A percentile compares a stretch with the other conserved stretches of the same genome.
Evolutionary conservation across 2,329 filamentous ascomycete species (phyloP).

Genomic region (Juglanconis oblonga): DNA sequence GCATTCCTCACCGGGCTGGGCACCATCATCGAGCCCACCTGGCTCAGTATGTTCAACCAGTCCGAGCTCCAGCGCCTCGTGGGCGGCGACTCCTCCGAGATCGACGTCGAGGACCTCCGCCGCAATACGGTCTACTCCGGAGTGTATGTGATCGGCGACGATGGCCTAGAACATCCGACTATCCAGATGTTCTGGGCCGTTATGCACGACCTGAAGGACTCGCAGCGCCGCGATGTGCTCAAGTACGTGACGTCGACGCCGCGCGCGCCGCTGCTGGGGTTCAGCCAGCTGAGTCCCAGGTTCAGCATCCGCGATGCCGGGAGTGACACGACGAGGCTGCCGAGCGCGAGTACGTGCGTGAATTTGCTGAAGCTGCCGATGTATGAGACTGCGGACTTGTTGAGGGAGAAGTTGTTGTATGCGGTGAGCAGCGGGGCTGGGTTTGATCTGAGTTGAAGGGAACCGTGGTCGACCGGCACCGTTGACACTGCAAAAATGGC

Average conservation of each 20-base stretch:
- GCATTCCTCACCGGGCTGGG: constrained; percentile 86
- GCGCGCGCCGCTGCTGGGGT: constrained; percentile 83
- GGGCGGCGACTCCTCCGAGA: constrained; percentile 79
- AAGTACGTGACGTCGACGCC: constrained; percentile 97
- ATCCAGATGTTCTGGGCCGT: constrained; percentile 90
- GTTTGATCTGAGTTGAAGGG: constrained; percentile 70
- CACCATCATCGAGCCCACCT: constrained; percentile 83
- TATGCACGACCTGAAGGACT: constrained; percentile 71
- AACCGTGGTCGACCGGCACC: too few relatives aligned
- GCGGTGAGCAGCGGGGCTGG: constrained; percentile 87
- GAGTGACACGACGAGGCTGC: constrained; percentile 71
- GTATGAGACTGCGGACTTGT: constrained; percentile 62
- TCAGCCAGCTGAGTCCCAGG: constrained; percentile 76
- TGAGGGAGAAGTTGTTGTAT: constrained; percentile 83
- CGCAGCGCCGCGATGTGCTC: constrained; percentile 78
- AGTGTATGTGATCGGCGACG: constrained; percentile 85
- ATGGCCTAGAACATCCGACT: constrained; percentile 80
- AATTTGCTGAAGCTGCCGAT: constrained; percentile 90
- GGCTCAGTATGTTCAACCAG: constrained; percentile 99
- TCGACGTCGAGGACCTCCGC: constrained; percentile 83
- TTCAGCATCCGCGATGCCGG: constrained; percentile 90
- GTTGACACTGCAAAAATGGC: neutral
- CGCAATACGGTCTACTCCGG: constrained; percentile 84
- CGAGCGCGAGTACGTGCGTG: constrained; percentile 93
- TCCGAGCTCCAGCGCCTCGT: constrained; percentile 90